phyloP scores from a whole-genome alignment of 2,329 filamentous ascomycete genomes.

The Bipolaris zeicola region DNA sequence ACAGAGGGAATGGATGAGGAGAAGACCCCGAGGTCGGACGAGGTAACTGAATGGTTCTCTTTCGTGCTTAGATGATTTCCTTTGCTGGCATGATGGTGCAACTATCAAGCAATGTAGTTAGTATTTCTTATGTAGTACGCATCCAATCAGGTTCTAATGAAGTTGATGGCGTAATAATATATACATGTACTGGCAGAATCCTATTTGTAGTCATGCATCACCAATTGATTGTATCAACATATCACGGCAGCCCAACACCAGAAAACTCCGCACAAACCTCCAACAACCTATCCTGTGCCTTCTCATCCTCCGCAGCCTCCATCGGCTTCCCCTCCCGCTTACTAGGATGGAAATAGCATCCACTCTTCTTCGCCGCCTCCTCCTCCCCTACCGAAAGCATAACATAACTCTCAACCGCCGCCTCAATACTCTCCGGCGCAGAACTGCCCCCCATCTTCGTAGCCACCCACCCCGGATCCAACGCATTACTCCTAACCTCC shows the following conservation, averaged over 20 bases:
- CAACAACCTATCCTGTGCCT: constrained; percentile 54
- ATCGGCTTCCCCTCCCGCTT: constrained; percentile 35
- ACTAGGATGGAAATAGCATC: constrained; percentile 49
- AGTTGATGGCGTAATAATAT: background rate
- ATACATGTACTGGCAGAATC: background rate
- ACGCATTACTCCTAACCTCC: constrained; percentile 53
- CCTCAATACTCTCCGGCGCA: constrained; percentile 56
- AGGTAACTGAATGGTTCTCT: constrained; percentile 2
- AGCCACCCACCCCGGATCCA: constrained; percentile 61
- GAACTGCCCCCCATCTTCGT: constrained; percentile 60
- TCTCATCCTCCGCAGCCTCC: constrained; percentile 43
- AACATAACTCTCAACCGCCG: constrained; percentile 56
- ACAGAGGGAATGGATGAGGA: constrained; percentile 44
- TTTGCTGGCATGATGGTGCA: background rate
- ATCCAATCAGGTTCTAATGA: no score
- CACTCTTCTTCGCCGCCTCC: constrained; percentile 35
- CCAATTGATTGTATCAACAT: no score
- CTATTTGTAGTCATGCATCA: background rate
- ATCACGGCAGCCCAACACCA: constrained; percentile 29
- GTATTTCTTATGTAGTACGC: background rate
- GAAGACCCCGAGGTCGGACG: background rate
- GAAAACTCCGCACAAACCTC: constrained; percentile 46
- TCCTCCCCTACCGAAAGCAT: constrained; percentile 54
- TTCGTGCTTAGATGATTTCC: background rate
- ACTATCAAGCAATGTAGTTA: no score